A percentile compares a stretch with the other conserved stretches of the same genome.
Conservation (phyloP, 495 filamentous ascomycete genomes). For the Staphylotrichum tortipilum region DNA sequence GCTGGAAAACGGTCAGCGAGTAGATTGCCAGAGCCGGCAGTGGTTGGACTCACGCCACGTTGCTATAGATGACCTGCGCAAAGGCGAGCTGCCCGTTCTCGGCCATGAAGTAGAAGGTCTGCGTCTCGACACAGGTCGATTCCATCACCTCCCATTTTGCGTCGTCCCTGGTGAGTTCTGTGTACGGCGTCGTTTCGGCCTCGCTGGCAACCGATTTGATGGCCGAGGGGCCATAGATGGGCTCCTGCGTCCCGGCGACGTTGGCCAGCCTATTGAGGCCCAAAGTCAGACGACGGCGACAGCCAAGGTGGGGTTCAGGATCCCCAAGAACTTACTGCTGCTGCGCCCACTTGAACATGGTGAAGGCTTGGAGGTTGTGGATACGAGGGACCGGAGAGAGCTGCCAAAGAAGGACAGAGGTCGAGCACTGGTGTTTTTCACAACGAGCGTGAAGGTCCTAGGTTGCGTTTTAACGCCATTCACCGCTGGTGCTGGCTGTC, state of each 20-base stretch:
- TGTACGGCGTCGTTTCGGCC: conserved; percentile 68
- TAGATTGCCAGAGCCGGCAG: background rate
- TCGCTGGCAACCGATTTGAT: conserved; percentile 79
- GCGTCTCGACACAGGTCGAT: conserved; percentile 88
- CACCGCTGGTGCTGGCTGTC: conserved; percentile 20
- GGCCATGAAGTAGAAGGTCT: conserved; percentile 84
- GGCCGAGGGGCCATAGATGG: conserved; percentile 86
- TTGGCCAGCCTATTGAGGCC: conserved; percentile 60
- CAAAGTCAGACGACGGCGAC: conserved; percentile 8
- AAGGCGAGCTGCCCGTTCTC: conserved; percentile 69
- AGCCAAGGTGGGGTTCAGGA: conserved; percentile 9
- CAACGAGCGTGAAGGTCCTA: conserved; percentile 3
- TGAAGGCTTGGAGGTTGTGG: conserved; percentile 11
- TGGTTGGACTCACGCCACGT: conserved; percentile 66
- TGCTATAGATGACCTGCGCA: conserved; percentile 93
- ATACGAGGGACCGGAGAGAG: conserved; percentile 8
- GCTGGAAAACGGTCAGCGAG: conserved; percentile 44
- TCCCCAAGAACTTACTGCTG: conserved; percentile 30
- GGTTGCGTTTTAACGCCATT: conserved; percentile 8
- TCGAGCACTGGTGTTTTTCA: background rate
- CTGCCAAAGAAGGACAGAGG: background rate
- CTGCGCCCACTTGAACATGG: conserved; percentile 46
- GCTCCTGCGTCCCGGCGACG: conserved; percentile 91
- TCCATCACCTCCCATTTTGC: conserved; percentile 74
- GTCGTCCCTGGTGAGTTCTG: conserved; percentile 66